phyloP scores from a whole-genome alignment of 2,329 filamentous ascomycete species.

The Akanthomyces dipterigenus region DNA sequence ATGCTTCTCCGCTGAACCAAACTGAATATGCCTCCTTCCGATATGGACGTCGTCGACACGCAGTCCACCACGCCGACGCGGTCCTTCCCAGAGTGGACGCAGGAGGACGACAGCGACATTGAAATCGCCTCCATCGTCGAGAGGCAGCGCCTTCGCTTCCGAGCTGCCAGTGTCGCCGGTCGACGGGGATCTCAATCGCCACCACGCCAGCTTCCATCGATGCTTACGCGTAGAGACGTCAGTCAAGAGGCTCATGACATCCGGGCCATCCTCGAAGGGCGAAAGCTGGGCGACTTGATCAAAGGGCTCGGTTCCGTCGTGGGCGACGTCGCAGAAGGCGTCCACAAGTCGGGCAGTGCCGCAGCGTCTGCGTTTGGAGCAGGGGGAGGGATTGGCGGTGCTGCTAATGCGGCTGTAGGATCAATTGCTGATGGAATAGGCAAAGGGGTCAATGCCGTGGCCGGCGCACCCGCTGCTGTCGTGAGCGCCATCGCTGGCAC shows the following conservation, averaged over 20 bases:
- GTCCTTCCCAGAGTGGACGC: conserved; percentile 6
- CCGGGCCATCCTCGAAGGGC: background rate
- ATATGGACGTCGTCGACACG: background rate
- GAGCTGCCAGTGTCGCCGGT: conserved; percentile 3
- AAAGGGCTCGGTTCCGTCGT: background rate
- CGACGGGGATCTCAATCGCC: background rate
- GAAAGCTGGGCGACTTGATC: background rate
- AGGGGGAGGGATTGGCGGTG: background rate
- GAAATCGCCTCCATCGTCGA: conserved; percentile 6
- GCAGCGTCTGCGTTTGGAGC: background rate
- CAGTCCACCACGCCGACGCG: background rate
- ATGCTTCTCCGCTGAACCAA: background rate
- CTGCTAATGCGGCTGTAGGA: background rate
- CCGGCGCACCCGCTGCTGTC: background rate
- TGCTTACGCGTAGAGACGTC: background rate
- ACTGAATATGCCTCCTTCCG: conserved; percentile 3
- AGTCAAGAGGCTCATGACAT: conserved; percentile 5
- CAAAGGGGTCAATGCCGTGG: background rate
- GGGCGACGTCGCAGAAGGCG: background rate
- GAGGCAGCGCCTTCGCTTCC: conserved; percentile 2
- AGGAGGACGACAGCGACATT: conserved; percentile 7
- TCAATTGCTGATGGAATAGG: background rate
- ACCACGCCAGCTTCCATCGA: background rate
- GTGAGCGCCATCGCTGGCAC: background rate
- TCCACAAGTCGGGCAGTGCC: background rate